Evolutionary conservation across 176 grass and related monocot species (phyloP).

Genomic region (Urochloa ruziziensis): DNA sequence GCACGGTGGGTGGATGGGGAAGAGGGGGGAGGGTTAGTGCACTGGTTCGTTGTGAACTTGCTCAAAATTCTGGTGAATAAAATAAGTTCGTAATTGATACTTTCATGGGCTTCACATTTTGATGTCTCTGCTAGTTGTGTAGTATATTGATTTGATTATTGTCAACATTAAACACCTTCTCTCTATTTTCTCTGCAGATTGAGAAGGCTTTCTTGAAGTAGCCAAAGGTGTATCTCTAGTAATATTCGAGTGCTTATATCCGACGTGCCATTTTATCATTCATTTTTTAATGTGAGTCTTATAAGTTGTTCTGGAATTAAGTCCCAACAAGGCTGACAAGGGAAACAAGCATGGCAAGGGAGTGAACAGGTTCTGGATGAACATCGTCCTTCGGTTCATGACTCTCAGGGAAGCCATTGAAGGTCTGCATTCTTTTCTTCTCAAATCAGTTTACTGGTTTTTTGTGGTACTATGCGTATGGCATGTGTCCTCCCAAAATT

Average conservation of each 20-base stretch:
- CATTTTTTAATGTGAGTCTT: neutral
- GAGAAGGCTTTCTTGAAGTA: slow-evolving; percentile 48
- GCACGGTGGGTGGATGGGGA: too few species aligned
- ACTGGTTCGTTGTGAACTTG: too few species aligned
- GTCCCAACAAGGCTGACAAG: slow-evolving; percentile 22
- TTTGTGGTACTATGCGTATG: too few species aligned
- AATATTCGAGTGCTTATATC: neutral
- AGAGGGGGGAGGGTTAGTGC: too few species aligned
- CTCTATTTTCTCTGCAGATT: slow-evolving; percentile 22
- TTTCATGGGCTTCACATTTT: too few species aligned
- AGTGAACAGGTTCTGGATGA: slow-evolving; percentile 39
- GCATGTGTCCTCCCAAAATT: too few species aligned
- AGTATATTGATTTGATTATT: neutral
- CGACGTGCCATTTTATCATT: too few species aligned
- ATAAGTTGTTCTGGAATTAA: neutral
- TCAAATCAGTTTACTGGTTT: neutral
- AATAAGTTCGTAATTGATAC: too few species aligned
- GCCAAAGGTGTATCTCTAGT: slow-evolving; percentile 49
- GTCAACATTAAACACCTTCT: neutral
- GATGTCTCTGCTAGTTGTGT: too few species aligned
- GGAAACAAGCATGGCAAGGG: slow-evolving; percentile 30
- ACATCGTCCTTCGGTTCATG: slow-evolving; percentile 30
- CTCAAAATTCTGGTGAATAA: too few species aligned
- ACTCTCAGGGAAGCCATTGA: slow-evolving; percentile 32
- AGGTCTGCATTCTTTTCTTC: neutral